Conservation (phyloP, 208 protist species). For the Leishmania martiniquensis region DNA sequence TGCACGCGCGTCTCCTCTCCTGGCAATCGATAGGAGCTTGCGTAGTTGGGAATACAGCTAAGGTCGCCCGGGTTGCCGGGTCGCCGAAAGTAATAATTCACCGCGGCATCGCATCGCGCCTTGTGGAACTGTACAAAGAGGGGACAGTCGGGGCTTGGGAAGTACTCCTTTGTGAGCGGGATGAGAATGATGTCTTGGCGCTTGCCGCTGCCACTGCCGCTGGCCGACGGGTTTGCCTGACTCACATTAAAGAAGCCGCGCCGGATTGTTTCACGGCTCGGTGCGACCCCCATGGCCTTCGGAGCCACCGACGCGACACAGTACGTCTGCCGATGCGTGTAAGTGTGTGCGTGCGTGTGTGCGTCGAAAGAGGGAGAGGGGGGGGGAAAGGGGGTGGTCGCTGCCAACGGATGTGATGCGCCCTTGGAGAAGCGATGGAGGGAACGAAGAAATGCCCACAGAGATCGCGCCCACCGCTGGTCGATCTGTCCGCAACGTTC, state of each 20-base stretch:
- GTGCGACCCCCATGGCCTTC: slow-evolving; percentile 65
- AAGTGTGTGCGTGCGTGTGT: no score
- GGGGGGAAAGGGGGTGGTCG: no score
- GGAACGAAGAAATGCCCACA: background rate
- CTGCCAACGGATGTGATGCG: background rate
- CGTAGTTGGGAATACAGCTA: slow-evolving; percentile 74
- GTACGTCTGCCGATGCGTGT: background rate
- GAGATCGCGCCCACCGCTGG: background rate
- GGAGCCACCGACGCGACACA: background rate
- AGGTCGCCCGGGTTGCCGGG: slow-evolving; percentile 79
- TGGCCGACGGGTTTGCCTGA: slow-evolving; percentile 18
- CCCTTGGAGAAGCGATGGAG: background rate
- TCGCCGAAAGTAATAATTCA: slow-evolving; percentile 86
- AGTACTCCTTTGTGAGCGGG: slow-evolving; percentile 80
- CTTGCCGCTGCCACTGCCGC: slow-evolving; percentile 15
- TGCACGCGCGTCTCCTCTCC: slow-evolving; percentile 33
- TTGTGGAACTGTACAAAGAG: slow-evolving; percentile 86
- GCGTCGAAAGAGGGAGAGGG: no score
- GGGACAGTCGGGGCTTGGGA: slow-evolving; percentile 73
- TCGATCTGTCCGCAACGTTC: background rate
- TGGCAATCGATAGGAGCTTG: slow-evolving; percentile 25
- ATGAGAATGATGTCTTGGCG: slow-evolving; percentile 76
- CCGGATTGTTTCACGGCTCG: slow-evolving; percentile 72
- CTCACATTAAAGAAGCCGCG: slow-evolving; percentile 60
- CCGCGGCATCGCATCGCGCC: slow-evolving; percentile 76